These are phyloP conservation scores for Cinnamomum chago DNA, from an alignment of 164 flowering plant genomes.

Conservation along the genomic window DNA sequence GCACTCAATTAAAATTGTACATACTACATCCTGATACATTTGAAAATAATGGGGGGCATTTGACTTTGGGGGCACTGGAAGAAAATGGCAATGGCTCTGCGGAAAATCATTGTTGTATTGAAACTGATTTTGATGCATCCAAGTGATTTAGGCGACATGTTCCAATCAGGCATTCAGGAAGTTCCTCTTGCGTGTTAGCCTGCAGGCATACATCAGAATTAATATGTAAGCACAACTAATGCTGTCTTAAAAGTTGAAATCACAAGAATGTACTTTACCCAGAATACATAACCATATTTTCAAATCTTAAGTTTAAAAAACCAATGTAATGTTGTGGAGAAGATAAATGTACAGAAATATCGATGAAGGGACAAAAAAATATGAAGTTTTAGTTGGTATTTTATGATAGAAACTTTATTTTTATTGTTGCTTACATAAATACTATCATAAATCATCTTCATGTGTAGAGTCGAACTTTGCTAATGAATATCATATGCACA, in stretches of 20 bases:
- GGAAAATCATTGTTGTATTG: constrained; percentile 17
- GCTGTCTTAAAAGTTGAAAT: background rate
- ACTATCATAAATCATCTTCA: too few species aligned
- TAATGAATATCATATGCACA: too few species aligned
- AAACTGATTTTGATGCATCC: constrained; percentile 61
- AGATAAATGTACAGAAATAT: too few species aligned
- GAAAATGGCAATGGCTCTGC: background rate
- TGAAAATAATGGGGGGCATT: background rate
- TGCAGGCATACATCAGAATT: constrained; percentile 23
- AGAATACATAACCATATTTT: background rate
- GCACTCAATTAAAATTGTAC: background rate
- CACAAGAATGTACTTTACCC: background rate
- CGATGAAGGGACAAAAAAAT: background rate
- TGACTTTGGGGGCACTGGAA: background rate
- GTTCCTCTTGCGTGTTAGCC: constrained; percentile 80
- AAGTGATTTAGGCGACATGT: constrained; percentile 79
- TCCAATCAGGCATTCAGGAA: constrained; percentile 80
- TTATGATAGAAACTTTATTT: too few species aligned
- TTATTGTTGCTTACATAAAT: too few species aligned
- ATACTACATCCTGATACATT: background rate
- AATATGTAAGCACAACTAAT: background rate
- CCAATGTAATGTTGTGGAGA: background rate
- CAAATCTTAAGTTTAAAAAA: too few species aligned
- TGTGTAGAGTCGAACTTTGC: too few species aligned
- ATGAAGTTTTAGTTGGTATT: background rate